Percentiles rank a stretch among this genome's conserved stretches.
These are phyloP conservation scores for Vitis hybrid DNA, from an alignment of 177 flowering plant species.

Conservation along the genomic window DNA sequence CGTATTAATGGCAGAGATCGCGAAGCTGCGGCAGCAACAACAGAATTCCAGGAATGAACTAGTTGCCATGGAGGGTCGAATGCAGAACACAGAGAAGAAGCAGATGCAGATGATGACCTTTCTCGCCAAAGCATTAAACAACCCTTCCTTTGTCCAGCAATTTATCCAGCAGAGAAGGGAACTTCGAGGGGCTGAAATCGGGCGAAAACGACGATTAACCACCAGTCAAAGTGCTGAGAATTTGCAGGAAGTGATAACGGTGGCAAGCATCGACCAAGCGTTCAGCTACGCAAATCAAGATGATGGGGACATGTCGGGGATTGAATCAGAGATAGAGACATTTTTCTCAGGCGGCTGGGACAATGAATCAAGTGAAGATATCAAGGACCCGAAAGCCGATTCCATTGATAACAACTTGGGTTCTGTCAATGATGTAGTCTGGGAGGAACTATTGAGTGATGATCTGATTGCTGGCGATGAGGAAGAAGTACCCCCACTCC, in stretches of 20 bases:
- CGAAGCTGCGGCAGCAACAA: slow-evolving; percentile 45
- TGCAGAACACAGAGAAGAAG: slow-evolving; percentile 32
- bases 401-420: slow-evolving; percentile 14
- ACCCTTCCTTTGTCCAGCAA: slow-evolving; percentile 49
- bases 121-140: slow-evolving; percentile 41
- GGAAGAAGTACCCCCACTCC: slow-evolving; percentile 15
- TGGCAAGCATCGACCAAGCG: background rate
- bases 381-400: slow-evolving; percentile 7
- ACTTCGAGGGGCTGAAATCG: slow-evolving; percentile 23
- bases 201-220: slow-evolving; percentile 59
- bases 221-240: slow-evolving; percentile 39
- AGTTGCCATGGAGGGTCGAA: slow-evolving; percentile 31
- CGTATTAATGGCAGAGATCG: slow-evolving; percentile 40
- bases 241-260: slow-evolving; percentile 24
- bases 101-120: slow-evolving; percentile 47
- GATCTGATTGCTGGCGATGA: slow-evolving; percentile 27
- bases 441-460: slow-evolving; percentile 51
- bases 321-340: slow-evolving; percentile 40
- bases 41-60: slow-evolving; percentile 34
- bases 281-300: slow-evolving; percentile 13
- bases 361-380: slow-evolving; percentile 29
- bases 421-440: slow-evolving; percentile 21
- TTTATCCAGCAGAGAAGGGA: slow-evolving; percentile 32
- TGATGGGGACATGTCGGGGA: slow-evolving; percentile 20
- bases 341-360: slow-evolving; percentile 33